Evolutionary conservation across 1,139 yeast species (phyloP).

Genomic region (Protomyces macrosporus): DNA sequence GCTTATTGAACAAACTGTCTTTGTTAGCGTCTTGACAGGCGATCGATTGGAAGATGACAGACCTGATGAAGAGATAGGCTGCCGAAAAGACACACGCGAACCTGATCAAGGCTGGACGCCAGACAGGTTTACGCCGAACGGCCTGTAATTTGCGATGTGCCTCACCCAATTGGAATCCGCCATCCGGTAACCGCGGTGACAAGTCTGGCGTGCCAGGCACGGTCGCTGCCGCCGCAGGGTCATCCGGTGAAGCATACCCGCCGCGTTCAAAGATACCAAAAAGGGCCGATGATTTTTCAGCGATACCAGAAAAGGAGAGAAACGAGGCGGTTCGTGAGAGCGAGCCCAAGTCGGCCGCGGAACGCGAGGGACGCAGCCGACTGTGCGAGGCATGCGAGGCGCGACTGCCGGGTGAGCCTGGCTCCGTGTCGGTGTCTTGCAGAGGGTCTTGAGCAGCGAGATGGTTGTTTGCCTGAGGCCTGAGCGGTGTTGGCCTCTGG

Average conservation of each 20-base stretch:
- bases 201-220: constrained; percentile 13
- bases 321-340: constrained; percentile 17
- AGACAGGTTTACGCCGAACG: too few species aligned
- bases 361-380: constrained; percentile 2
- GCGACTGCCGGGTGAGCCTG: background rate
- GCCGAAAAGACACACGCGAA: background rate
- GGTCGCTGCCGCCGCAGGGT: background rate
- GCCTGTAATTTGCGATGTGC: too few species aligned
- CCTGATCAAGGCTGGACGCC: background rate
- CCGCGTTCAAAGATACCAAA: constrained; percentile 24
- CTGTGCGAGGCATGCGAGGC: background rate
- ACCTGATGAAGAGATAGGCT: constrained; percentile 9
- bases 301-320: constrained; percentile 11
- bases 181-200: background rate
- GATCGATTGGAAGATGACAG: background rate
- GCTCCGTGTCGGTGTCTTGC: background rate
- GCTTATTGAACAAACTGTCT: constrained; percentile 5
- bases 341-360: constrained; percentile 1
- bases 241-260: constrained; percentile 1
- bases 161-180: background rate
- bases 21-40: background rate
- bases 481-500: background rate
- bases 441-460: background rate
- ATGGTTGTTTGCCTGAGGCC: background rate
- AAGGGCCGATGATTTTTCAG: constrained; percentile 2